Evolutionary conservation across 768 basidiomycete species (phyloP).

Genomic region (Rhodosporidiobolus odoratus): DNA sequence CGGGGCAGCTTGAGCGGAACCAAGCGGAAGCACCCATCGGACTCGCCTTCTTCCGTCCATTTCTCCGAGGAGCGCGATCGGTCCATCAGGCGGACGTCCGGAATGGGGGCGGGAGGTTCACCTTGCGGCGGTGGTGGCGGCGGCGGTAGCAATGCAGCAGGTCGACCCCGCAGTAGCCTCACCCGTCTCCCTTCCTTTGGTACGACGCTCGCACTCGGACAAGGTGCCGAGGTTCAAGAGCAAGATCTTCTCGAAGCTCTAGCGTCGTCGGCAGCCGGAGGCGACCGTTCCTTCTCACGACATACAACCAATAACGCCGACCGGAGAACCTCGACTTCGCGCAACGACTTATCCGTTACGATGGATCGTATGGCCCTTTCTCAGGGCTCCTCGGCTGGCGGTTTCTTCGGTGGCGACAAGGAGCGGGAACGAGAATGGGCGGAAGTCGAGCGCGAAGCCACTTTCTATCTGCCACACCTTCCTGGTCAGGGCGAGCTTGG

Average conservation of each 20-base stretch:
- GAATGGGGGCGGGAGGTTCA: background rate
- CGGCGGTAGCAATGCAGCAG: too few relatives aligned
- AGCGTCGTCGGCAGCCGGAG: background rate
- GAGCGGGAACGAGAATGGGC: background rate
- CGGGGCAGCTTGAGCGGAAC: too few relatives aligned
- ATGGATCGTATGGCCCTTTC: constrained; percentile 63
- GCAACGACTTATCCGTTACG: constrained; percentile 52
- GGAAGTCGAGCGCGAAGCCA: constrained; percentile 23
- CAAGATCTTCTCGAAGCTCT: too few relatives aligned
- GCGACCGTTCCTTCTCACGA: too few relatives aligned
- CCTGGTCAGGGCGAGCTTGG: background rate
- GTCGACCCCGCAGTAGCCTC: too few relatives aligned
- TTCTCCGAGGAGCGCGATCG: background rate
- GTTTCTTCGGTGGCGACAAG: constrained; percentile 45
- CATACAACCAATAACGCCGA: too few relatives aligned
- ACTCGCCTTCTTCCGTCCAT: too few relatives aligned
- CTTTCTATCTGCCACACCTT: background rate
- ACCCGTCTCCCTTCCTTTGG: too few relatives aligned
- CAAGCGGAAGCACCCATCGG: too few relatives aligned
- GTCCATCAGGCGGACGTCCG: background rate
- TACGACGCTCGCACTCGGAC: too few relatives aligned
- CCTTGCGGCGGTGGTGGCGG: too few relatives aligned
- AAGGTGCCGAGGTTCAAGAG: too few relatives aligned
- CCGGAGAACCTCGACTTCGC: background rate
- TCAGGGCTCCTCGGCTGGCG: constrained; percentile 32